phyloP scores from a whole-genome alignment of 768 basidiomycete species.

The Piloderma croceum region DNA sequence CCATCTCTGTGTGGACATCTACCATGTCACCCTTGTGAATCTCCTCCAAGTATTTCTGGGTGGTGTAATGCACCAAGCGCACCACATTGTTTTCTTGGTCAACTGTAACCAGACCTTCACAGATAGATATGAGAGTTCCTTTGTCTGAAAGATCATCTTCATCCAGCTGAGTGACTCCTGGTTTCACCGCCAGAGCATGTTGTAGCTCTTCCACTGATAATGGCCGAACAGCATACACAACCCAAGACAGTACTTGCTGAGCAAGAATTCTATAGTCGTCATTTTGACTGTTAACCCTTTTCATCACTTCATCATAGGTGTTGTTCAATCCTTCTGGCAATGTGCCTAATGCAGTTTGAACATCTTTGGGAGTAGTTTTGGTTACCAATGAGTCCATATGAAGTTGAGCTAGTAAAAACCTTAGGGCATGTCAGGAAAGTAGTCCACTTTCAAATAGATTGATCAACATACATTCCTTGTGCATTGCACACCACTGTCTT shows the following conservation, averaged over 20 bases:
- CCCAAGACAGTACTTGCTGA: neutral
- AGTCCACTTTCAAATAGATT: too few relatives aligned
- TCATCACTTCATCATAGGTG: neutral
- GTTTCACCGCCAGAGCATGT: slow-evolving; percentile 2
- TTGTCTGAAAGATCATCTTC: neutral
- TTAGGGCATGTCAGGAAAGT: too few relatives aligned
- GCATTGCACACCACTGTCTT: too few relatives aligned
- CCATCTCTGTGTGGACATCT: neutral
- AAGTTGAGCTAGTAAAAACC: too few relatives aligned
- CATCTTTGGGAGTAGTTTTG: too few relatives aligned
- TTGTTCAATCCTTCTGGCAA: neutral
- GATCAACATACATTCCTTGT: too few relatives aligned
- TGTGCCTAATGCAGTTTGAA: neutral
- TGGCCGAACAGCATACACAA: slow-evolving; percentile 2
- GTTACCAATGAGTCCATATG: too few relatives aligned
- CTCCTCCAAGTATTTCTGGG: slow-evolving; percentile 2
- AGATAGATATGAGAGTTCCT: neutral
- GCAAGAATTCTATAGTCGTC: neutral
- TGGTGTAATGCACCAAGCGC: slow-evolving; percentile 3
- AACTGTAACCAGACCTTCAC: slow-evolving; percentile 1
- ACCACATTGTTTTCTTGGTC: slow-evolving; percentile 1
- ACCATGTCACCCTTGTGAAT: neutral
- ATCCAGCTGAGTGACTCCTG: neutral
- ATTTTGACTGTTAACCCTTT: neutral
- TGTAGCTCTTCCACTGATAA: slow-evolving; percentile 1